Evolutionary conservation across 192 early-diverging fungal genomes (phyloP).

Genomic region (Coemansia sp.): DNA sequence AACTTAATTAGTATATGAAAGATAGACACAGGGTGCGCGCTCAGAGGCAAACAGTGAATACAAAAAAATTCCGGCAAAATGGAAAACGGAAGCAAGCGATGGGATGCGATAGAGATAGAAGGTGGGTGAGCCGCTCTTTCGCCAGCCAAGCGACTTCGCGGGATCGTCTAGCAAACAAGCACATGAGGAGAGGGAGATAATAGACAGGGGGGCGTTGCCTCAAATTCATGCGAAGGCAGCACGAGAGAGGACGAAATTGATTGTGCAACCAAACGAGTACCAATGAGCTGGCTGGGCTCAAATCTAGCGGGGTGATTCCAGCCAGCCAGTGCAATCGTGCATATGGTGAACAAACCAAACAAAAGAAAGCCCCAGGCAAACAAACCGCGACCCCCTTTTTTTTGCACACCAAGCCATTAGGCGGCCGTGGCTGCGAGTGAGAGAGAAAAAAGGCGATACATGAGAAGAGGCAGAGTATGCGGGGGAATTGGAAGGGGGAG

Average conservation of each 20-base stretch:
- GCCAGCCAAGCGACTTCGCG: not conserved
- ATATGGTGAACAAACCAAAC: conserved; percentile 10
- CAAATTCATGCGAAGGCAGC: conserved; percentile 6
- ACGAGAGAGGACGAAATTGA: not conserved
- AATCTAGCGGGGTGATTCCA: not conserved
- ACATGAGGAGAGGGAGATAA: not conserved
- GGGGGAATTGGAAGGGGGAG: not conserved
- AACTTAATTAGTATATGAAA: conserved; percentile 10
- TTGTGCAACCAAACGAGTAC: conserved; percentile 14
- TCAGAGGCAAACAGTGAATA: not conserved
- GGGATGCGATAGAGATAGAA: not conserved
- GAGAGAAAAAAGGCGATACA: not conserved
- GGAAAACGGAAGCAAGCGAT: conserved; percentile 11
- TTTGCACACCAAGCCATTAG: not conserved
- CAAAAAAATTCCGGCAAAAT: conserved; percentile 9
- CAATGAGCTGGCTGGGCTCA: not conserved
- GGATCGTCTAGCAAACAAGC: not conserved
- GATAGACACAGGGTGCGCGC: not conserved
- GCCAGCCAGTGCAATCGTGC: conserved; percentile 5
- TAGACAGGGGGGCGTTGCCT: not conserved
- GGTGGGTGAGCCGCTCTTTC: not conserved
- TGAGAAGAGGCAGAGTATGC: not conserved
- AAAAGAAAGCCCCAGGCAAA: not conserved
- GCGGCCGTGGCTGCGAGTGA: not conserved
- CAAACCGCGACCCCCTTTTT: conserved; percentile 1